Conservation (phyloP, 352 stramenopile species). For the Phytophthora citrophthora region DNA sequence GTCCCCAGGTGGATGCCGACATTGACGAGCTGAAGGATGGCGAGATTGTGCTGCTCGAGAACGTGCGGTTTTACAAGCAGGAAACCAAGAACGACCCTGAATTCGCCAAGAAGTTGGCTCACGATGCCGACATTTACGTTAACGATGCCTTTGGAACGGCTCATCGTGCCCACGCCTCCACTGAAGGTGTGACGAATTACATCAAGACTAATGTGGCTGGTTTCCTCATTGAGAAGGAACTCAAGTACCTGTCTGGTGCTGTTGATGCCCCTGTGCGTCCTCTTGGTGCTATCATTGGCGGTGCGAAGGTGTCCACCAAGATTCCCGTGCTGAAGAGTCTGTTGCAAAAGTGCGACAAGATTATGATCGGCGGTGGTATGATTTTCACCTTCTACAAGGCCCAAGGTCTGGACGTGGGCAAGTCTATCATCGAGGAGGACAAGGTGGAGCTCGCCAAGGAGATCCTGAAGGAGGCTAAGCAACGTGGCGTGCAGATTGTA, state of each 20-base stretch:
- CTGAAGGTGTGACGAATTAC: constrained; percentile 96
- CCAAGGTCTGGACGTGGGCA: constrained; percentile 94
- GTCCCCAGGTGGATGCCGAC: constrained; percentile 85
- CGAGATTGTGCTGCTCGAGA: constrained; percentile 94
- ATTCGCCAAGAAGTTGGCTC: constrained; percentile 95
- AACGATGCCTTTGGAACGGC: constrained; percentile 99
- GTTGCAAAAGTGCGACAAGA: constrained; percentile 96
- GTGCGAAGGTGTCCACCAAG: constrained; percentile 96
- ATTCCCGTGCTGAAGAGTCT: constrained; percentile 97
- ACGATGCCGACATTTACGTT: constrained; percentile 95
- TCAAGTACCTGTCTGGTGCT: constrained; percentile 94
- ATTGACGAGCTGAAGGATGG: constrained; percentile 89
- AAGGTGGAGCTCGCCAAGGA: constrained; percentile 94
- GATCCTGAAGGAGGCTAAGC: constrained; percentile 89
- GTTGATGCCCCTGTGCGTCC: constrained; percentile 91
- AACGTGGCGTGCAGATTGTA: constrained; percentile 89
- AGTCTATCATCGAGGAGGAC: constrained; percentile 95
- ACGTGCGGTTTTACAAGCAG: constrained; percentile 98
- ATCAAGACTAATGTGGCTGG: constrained; percentile 93
- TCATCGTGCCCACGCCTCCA: constrained; percentile 98
- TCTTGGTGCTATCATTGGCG: constrained; percentile 96
- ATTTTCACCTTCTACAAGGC: constrained; percentile 99
- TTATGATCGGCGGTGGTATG: constrained; percentile 97
- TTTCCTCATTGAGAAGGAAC: constrained; percentile 98
- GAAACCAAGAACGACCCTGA: constrained; percentile 96